Base-by-base conservation (phyloP, 257 asterid genomes). In the Forsythia suspensa region DNA sequence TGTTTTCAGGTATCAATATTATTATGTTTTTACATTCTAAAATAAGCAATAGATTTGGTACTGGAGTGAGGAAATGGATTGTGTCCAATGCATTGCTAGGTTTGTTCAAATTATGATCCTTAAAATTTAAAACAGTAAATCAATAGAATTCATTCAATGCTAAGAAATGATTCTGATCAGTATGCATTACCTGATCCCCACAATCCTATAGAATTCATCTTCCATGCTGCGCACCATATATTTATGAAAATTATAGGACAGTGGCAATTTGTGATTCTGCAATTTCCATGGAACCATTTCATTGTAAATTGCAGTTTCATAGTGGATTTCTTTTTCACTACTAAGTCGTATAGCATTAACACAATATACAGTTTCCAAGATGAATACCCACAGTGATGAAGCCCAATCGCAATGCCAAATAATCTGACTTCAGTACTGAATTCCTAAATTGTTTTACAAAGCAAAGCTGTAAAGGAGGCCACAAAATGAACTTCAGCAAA, bases 221-320 rank as follows among this genome's bases (percentile, higher is more conserved):
- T 94, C 98, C 98, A 94, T 94, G 86, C 97, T 92, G 12, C 98
- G 91, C 8, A 92, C 93, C 96, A 94, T 92, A 63, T 94, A 94
- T 72, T 92, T 92, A 78, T 94, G 98, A 77, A 94, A 92, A 80
- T 92, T 90, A 77, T 94, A 94, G 12, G 98, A 74, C 9, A 40
- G 77, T 5, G 96, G 97, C 80, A 94, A 87, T 74, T 83, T 87
- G 88, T 94, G 98, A 82, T 87, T 92, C 98, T 94, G 94, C 84
- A 82, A 59, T 43, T 41, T 71, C 75, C 52, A 79, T 1, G n/a
- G 29, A 65, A 72, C 63, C 57, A 40, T 36, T 36, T 15, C 16
- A 68, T 52, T 21, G 16, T 70, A 37, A 71, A 9, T 48, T 48
- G 57, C 57, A 48, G 57, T 44, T 42, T 9, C 16, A 68, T 52